phyloP scores from a whole-genome alignment of 306 rosid species.

The Quercus parvula region DNA sequence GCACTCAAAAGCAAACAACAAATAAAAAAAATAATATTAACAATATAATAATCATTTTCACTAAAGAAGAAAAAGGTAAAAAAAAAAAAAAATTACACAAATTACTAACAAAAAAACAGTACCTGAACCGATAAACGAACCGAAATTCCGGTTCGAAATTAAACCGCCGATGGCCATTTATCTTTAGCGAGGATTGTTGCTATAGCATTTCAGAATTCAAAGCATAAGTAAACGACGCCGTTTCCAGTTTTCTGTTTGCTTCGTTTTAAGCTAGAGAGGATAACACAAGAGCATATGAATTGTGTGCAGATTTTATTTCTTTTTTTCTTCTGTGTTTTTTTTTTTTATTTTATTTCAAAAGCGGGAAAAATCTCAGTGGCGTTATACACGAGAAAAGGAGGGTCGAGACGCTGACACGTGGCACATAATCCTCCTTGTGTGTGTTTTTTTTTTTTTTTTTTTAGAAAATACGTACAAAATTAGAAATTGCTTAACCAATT shows the following conservation, averaged over 20 bases:
- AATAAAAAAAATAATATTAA: background rate
- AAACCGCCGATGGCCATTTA: slow-evolving; percentile 71
- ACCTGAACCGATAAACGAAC: slow-evolving; percentile 46
- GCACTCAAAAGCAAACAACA: background rate
- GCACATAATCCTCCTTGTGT: slow-evolving; percentile 26
- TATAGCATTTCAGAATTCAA: slow-evolving; percentile 21
- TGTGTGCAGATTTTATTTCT: background rate
- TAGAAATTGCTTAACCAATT: too few relatives aligned
- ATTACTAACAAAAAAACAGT: background rate
- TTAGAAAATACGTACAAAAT: too few relatives aligned
- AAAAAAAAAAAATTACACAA: too few relatives aligned
- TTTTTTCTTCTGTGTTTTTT: background rate
- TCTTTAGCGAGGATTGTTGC: background rate
- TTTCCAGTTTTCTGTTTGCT: slow-evolving; percentile 9
- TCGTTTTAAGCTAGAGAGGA: slow-evolving; percentile 33
- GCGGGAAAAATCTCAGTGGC: slow-evolving; percentile 45
- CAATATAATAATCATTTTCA: background rate
- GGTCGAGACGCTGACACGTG: slow-evolving; percentile 59
- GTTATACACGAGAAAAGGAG: slow-evolving; percentile 37
- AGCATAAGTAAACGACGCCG: slow-evolving; percentile 22
- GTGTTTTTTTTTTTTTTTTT: too few relatives aligned
- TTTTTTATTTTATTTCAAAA: slow-evolving; percentile 3
- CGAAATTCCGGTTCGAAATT: slow-evolving; percentile 64
- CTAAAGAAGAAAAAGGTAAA: background rate
- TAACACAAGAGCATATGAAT: slow-evolving; percentile 34